phyloP scores from a whole-genome alignment of 1,139 yeast species.

The Sporopachydermia cereana region DNA sequence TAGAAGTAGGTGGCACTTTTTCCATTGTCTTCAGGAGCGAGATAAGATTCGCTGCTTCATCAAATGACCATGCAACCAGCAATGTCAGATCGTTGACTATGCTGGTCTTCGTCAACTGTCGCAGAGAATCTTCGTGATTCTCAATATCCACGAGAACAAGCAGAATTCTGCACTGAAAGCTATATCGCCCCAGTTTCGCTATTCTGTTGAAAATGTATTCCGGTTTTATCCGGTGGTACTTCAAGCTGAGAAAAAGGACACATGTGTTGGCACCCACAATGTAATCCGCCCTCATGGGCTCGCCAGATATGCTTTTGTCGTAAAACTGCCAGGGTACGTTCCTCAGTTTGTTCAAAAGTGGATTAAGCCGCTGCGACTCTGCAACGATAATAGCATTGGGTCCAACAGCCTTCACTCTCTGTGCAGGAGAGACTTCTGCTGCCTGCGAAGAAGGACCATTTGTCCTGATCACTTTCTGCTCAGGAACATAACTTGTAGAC shows the following conservation, averaged over 20 bases:
- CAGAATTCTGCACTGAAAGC: conserved; percentile 43
- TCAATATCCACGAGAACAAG: conserved; percentile 72
- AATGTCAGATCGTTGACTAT: conserved; percentile 60
- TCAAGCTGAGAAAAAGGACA: conserved; percentile 60
- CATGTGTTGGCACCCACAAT: conserved; percentile 62
- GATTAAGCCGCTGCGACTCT: conserved; percentile 49
- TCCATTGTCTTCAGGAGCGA: conserved; percentile 23
- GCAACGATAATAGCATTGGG: conserved; percentile 31
- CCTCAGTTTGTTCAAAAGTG: conserved; percentile 36
- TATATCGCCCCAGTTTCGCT: conserved; percentile 38
- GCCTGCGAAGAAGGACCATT: neutral
- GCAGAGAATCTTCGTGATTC: conserved; percentile 54
- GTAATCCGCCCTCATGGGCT: conserved; percentile 36
- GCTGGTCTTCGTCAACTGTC: conserved; percentile 61
- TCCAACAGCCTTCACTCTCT: conserved; percentile 9
- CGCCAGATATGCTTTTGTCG: conserved; percentile 19
- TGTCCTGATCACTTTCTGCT: conserved; percentile 3
- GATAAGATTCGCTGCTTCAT: conserved; percentile 78
- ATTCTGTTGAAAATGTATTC: conserved; percentile 72
- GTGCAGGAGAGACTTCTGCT: neutral
- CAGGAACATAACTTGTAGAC: neutral
- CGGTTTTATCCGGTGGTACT: conserved; percentile 79
- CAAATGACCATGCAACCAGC: conserved; percentile 69
- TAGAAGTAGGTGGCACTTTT: conserved; percentile 22
- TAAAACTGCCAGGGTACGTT: conserved; percentile 41